phyloP scores from a whole-genome alignment of 352 stramenopile species.

The Phytophthora tentaculata region DNA sequence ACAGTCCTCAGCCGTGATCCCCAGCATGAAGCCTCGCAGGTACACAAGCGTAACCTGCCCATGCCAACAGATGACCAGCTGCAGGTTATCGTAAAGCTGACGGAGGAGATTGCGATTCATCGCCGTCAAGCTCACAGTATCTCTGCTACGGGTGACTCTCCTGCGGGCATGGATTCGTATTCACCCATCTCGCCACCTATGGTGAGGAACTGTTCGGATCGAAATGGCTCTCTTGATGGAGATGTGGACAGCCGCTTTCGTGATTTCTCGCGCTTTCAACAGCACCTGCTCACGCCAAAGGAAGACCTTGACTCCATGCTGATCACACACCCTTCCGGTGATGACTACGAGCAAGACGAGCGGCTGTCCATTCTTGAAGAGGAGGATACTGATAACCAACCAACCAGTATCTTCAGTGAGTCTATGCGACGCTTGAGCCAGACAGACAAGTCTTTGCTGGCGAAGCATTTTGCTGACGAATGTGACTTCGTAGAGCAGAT shows the following conservation, averaged over 20 bases:
- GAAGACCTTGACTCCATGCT: constrained; percentile 62
- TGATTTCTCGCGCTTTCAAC: constrained; percentile 88
- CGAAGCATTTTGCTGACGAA: constrained; percentile 87
- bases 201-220: constrained; percentile 23
- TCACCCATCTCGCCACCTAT: constrained; percentile 47
- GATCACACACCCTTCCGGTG: constrained; percentile 37
- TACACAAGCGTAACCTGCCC: constrained; percentile 71
- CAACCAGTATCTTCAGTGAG: constrained; percentile 77
- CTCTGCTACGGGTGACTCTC: constrained; percentile 24
- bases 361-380: constrained; percentile 58
- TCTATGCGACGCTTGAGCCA: constrained; percentile 78
- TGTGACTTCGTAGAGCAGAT: constrained; percentile 91
- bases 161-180: constrained; percentile 37
- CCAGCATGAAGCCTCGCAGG: constrained; percentile 34
- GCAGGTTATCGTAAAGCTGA: constrained; percentile 80
- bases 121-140: constrained; percentile 55
- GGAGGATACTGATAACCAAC: constrained; percentile 74
- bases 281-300: constrained; percentile 84
- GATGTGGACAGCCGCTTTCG: constrained; percentile 78
- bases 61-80: constrained; percentile 86
- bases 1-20: constrained; percentile 66
- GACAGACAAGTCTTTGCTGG: constrained; percentile 80
- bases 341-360: constrained; percentile 55
- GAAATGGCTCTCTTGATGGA: constrained; percentile 37
- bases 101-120: constrained; percentile 77